Conservation (phyloP, 495 filamentous ascomycete genomes). For the Pyrenopolyporus hunteri region DNA sequence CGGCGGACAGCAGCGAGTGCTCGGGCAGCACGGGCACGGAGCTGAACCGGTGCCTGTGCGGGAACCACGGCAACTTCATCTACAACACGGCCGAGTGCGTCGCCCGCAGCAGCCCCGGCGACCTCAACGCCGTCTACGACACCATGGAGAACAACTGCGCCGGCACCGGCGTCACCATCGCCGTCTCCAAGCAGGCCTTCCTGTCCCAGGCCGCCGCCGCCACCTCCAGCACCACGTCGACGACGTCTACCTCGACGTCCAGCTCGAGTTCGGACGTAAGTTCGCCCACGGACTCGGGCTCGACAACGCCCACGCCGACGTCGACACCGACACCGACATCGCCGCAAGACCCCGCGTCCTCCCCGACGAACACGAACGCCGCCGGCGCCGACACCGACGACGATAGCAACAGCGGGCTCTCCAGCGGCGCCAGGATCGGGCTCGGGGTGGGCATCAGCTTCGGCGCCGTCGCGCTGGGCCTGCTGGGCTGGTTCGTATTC, state of each 20-base stretch:
- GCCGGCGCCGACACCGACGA: not conserved
- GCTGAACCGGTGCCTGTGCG: conserved; percentile 53
- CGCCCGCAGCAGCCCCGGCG: conserved; percentile 37
- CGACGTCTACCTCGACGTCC: conserved; percentile 5
- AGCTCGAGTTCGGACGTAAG: conserved; percentile 4
- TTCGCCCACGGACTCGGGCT: not conserved
- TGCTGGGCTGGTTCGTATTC: conserved; percentile 40
- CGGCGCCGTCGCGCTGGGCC: conserved; percentile 14
- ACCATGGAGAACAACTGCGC: conserved; percentile 48
- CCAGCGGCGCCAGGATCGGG: conserved; percentile 24
- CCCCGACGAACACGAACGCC: no score
- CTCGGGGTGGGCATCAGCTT: conserved; percentile 31
- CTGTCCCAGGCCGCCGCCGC: conserved; percentile 37
- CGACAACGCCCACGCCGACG: not conserved
- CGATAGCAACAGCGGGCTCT: not conserved
- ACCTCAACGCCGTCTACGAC: conserved; percentile 45
- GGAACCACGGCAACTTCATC: conserved; percentile 52
- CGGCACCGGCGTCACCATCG: conserved; percentile 40
- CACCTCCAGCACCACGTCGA: conserved; percentile 50
- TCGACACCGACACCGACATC: not conserved
- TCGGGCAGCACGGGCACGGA: conserved; percentile 37
- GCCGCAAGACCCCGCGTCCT: no score
- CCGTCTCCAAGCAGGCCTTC: conserved; percentile 38
- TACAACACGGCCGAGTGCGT: conserved; percentile 51
- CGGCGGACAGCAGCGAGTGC: conserved; percentile 44